Evolutionary conservation across 495 filamentous ascomycete genomes (phyloP).

Genomic region (Aspergillus haitiensis): DNA sequence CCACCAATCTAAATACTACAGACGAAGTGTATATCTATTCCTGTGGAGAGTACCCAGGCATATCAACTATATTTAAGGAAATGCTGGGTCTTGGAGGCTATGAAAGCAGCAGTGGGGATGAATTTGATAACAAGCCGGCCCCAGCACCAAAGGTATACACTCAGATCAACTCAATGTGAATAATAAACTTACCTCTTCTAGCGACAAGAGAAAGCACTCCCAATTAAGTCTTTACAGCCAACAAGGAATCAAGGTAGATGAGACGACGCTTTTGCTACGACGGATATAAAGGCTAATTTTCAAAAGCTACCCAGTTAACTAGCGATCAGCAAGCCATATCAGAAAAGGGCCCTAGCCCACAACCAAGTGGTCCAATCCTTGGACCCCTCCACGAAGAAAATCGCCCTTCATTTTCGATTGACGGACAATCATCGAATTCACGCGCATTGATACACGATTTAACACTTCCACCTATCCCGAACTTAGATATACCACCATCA

Average conservation of each 20-base stretch:
- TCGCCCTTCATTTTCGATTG: constrained; percentile 22
- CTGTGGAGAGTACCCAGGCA: neutral
- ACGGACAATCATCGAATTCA: constrained; percentile 54
- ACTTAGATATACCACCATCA: constrained; percentile 80
- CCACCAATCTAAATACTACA: too few relatives aligned
- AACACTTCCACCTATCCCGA: constrained; percentile 78
- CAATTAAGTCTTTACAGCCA: constrained; percentile 9
- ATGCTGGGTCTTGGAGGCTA: constrained; percentile 74
- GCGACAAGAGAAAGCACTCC: constrained; percentile 13
- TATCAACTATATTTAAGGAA: neutral
- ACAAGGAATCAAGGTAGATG: constrained; percentile 23
- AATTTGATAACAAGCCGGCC: constrained; percentile 36
- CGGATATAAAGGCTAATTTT: neutral
- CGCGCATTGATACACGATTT: constrained; percentile 72
- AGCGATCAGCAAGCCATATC: constrained; percentile 1
- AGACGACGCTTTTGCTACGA: neutral
- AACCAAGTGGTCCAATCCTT: constrained; percentile 44
- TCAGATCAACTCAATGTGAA: neutral
- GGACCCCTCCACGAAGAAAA: constrained; percentile 41
- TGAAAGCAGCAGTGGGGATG: constrained; percentile 77
- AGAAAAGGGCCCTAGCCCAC: constrained; percentile 6
- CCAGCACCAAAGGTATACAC: constrained; percentile 25
- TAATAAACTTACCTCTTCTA: constrained; percentile 5
- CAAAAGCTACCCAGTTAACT: constrained; percentile 10
- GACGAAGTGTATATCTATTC: too few relatives aligned